Percentiles rank a stretch among this genome's conserved stretches.
Conservation (phyloP, 73 alveolate species). For the Paramecium octaurelia region DNA sequence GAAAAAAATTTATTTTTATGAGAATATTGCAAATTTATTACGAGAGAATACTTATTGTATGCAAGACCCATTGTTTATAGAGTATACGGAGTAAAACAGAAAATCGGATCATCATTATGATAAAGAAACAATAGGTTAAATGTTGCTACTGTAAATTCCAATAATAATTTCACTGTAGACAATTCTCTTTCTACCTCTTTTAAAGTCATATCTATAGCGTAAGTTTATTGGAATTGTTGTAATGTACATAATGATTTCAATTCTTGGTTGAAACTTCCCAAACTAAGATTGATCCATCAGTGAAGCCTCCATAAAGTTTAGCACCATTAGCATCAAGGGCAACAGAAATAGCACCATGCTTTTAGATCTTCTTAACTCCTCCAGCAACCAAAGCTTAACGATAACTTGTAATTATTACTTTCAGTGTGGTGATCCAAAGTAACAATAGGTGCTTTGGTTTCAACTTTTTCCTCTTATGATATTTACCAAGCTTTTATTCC, state of each 20-base stretch:
- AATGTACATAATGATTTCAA: slow-evolving; percentile 21
- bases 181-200: neutral
- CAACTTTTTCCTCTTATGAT: slow-evolving; percentile 42
- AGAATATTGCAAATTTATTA: too few species aligned
- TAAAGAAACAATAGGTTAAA: too few species aligned
- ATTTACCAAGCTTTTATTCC: slow-evolving; percentile 70
- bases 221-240: neutral
- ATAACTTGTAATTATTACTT: slow-evolving; percentile 73
- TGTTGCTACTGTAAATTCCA: too few species aligned
- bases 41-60: too few species aligned
- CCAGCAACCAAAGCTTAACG: slow-evolving; percentile 39
- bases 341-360: slow-evolving; percentile 69
- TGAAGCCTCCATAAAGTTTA: slow-evolving; percentile 78
- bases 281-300: slow-evolving; percentile 79
- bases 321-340: slow-evolving; percentile 86
- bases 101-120: too few species aligned
- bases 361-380: slow-evolving; percentile 52
- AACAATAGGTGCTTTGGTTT: slow-evolving; percentile 56
- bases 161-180: too few species aligned
- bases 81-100: too few species aligned
- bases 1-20: too few species aligned
- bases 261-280: slow-evolving; percentile 65
- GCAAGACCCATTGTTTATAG: too few species aligned
- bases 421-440: slow-evolving; percentile 43
- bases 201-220: neutral